phyloP scores from a whole-genome alignment of 768 basidiomycete genomes.

The Megacollybia marginata region DNA sequence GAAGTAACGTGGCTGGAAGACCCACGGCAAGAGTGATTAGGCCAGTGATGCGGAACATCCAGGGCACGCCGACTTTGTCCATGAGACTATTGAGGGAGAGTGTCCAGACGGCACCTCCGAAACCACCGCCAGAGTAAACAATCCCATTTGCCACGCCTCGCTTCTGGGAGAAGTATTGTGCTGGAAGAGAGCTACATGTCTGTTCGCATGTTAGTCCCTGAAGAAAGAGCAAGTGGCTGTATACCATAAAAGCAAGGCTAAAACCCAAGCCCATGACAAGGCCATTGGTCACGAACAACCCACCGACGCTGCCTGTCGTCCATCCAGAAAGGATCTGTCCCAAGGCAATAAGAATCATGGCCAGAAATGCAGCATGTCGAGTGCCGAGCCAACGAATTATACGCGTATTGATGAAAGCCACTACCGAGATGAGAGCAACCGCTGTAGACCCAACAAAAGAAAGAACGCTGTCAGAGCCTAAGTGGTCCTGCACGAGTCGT shows the following conservation, averaged over 20 bases:
- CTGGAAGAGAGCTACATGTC: conserved; percentile 22
- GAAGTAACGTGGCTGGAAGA: too few relatives aligned
- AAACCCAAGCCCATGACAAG: conserved; percentile 20
- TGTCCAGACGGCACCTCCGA: conserved; percentile 22
- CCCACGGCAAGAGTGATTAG: conserved; percentile 1
- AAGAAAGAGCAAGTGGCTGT: neutral
- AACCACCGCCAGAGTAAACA: conserved; percentile 14
- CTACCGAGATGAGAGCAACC: too few relatives aligned
- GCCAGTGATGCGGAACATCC: conserved; percentile 25
- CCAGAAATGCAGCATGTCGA: too few relatives aligned
- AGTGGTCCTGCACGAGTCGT: too few relatives aligned
- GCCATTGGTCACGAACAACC: conserved; percentile 14
- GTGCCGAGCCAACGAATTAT: too few relatives aligned
- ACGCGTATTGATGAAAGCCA: too few relatives aligned
- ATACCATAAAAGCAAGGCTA: conserved; percentile 14
- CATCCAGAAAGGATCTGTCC: too few relatives aligned
- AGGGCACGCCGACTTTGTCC: conserved; percentile 17
- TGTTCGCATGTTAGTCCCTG: conserved; percentile 1
- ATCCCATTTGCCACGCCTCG: conserved; percentile 25
- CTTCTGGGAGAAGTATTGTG: conserved; percentile 23
- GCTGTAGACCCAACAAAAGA: too few relatives aligned
- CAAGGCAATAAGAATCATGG: too few relatives aligned
- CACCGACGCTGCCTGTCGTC: too few relatives aligned
- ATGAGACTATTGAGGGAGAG: conserved; percentile 20
- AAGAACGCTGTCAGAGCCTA: too few relatives aligned